These are phyloP conservation scores for Imleria badia DNA, from an alignment of 768 basidiomycete genomes.

Conservation along the genomic window DNA sequence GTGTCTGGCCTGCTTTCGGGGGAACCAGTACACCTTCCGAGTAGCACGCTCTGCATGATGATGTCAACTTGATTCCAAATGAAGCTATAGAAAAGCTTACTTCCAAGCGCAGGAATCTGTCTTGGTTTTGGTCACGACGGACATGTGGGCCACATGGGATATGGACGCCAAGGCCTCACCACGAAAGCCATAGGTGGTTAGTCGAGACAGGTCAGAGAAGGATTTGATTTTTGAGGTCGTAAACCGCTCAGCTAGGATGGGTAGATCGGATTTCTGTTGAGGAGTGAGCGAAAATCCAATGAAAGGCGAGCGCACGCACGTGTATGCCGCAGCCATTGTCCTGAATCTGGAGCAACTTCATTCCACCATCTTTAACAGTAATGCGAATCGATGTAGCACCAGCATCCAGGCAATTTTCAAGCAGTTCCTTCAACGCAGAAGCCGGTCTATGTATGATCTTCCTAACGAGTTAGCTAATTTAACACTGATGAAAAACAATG, in stretches of 20 bases:
- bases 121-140: slow-evolving; percentile 88
- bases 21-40: slow-evolving; percentile 72
- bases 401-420: slow-evolving; percentile 96
- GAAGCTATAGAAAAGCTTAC: slow-evolving; percentile 47
- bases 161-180: slow-evolving; percentile 97
- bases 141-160: slow-evolving; percentile 88
- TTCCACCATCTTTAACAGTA: slow-evolving; percentile 90
- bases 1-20: slow-evolving; percentile 63
- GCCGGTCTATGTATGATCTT: slow-evolving; percentile 89
- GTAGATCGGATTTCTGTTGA: slow-evolving; percentile 77
- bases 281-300: not conserved
- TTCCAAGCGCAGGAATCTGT: slow-evolving; percentile 86
- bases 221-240: slow-evolving; percentile 91
- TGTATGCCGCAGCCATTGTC: slow-evolving; percentile 96
- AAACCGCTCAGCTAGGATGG: slow-evolving; percentile 90
- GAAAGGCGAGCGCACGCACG: slow-evolving; percentile 44
- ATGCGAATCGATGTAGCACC: slow-evolving; percentile 83
- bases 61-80: slow-evolving; percentile 1
- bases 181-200: slow-evolving; percentile 93
- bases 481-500: not conserved
- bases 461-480: slow-evolving; percentile 17
- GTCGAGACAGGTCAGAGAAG: slow-evolving; percentile 81
- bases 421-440: slow-evolving; percentile 92
- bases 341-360: slow-evolving; percentile 93
- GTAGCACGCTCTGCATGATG: slow-evolving; percentile 67